Conservation (phyloP, 1,284 basidiomycete species). For the Veloporphyrellus conicus region DNA sequence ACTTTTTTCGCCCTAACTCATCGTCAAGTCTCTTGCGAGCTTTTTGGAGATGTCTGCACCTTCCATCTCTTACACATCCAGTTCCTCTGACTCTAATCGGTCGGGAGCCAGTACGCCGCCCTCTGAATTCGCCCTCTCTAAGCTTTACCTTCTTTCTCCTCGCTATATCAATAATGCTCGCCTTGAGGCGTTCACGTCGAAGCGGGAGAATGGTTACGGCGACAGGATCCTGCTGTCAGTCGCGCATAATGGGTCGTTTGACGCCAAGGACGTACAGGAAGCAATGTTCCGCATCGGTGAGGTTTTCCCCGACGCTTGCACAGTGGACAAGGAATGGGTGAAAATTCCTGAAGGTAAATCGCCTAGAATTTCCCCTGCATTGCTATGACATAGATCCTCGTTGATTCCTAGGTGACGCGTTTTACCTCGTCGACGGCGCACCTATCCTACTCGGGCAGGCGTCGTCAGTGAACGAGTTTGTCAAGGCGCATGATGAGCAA, state of each 20-base stretch:
- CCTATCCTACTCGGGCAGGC: slow-evolving; percentile 6
- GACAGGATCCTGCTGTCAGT: slow-evolving; percentile 28
- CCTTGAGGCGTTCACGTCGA: slow-evolving; percentile 18
- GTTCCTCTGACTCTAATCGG: slow-evolving; percentile 14
- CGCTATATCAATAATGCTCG: slow-evolving; percentile 10
- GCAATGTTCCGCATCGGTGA: slow-evolving; percentile 10
- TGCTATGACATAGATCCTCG: background rate
- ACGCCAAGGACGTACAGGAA: slow-evolving; percentile 6
- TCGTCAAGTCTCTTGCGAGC: background rate
- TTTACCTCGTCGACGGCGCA: slow-evolving; percentile 22
- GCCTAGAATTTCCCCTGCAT: background rate
- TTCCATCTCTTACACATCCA: slow-evolving; percentile 13
- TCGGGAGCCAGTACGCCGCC: slow-evolving; percentile 27
- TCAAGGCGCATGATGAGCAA: slow-evolving; percentile 9
- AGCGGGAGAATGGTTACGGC: slow-evolving; percentile 29
- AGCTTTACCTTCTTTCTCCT: slow-evolving; percentile 25
- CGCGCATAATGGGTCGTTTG: slow-evolving; percentile 13
- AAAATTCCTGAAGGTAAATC: slow-evolving; percentile 22
- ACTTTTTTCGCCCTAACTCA: slow-evolving; percentile 5
- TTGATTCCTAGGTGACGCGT: slow-evolving; percentile 8
- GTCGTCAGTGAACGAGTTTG: slow-evolving; percentile 18
- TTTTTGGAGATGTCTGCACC: slow-evolving; percentile 19
- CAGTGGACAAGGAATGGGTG: slow-evolving; percentile 15
- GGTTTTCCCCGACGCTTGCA: slow-evolving; percentile 15
- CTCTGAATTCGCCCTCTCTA: slow-evolving; percentile 24